Evolutionary conservation across 208 protist species (phyloP).

Genomic region (Trypanosoma theileri): DNA sequence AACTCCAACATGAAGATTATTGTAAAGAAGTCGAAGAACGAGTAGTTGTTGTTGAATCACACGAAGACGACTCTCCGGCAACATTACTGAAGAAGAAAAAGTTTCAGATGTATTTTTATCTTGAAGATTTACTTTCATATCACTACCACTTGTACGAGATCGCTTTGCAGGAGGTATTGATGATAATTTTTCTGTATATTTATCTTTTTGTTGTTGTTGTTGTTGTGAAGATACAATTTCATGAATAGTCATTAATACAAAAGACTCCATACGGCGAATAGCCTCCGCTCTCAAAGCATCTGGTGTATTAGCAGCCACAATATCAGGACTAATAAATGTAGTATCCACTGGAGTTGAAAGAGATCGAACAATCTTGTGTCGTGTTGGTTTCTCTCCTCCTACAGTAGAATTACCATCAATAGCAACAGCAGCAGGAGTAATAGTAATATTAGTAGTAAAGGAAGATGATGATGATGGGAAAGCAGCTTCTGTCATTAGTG

Average conservation of each 20-base stretch:
- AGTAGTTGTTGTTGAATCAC: constrained; percentile 36
- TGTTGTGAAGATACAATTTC: constrained; percentile 25
- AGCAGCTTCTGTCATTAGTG: not conserved
- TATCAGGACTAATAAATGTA: constrained; percentile 21
- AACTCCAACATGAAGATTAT: constrained; percentile 37
- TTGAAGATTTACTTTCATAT: not conserved
- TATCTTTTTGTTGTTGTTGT: not conserved
- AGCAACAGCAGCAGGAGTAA: not conserved
- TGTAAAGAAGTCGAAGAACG: constrained; percentile 46
- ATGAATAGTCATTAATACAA: constrained; percentile 31
- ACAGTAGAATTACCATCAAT: not conserved
- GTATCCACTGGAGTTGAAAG: not conserved
- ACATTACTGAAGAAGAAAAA: not conserved
- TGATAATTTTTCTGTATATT: not conserved
- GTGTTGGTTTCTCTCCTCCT: not conserved
- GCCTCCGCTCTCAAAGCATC: constrained; percentile 40
- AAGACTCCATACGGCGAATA: constrained; percentile 67
- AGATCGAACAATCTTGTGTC: constrained; percentile 1
- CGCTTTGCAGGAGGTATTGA: not conserved
- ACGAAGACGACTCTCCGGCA: constrained; percentile 8
- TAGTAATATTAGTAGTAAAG: not conserved
- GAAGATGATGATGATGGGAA: not conserved
- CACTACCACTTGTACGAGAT: not conserved
- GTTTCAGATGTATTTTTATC: not conserved
- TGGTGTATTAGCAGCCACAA: constrained; percentile 23